A percentile compares a stretch with the other conserved stretches of the same genome.
Conservation (phyloP, 352 stramenopile species). For the Pythium aquatile region DNA sequence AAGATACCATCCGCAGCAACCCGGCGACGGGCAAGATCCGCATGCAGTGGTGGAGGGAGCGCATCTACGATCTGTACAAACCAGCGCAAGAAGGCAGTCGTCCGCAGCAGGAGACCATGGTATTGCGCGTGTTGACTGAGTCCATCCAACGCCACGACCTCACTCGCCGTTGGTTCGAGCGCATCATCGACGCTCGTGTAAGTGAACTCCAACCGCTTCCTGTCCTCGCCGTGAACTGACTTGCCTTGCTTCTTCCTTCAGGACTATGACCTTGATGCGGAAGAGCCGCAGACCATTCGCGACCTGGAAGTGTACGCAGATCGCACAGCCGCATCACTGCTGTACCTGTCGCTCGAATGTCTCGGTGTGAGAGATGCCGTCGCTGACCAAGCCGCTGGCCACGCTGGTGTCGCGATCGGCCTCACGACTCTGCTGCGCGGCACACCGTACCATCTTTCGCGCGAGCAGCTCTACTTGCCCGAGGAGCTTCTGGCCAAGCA, state of each 20-base stretch:
- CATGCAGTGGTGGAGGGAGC: constrained; percentile 92
- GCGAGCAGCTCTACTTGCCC: constrained; percentile 80
- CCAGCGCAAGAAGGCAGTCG: constrained; percentile 8
- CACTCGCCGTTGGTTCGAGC: constrained; percentile 90
- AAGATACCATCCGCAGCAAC: constrained; percentile 87
- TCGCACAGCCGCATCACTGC: constrained; percentile 84
- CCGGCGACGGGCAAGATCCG: constrained; percentile 85
- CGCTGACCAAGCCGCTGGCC: constrained; percentile 75
- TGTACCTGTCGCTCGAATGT: constrained; percentile 90
- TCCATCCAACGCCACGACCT: constrained; percentile 74
- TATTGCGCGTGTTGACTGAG: constrained; percentile 64
- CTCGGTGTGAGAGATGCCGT: constrained; percentile 69
- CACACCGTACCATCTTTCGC: constrained; percentile 61
- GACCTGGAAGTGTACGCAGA: constrained; percentile 88
- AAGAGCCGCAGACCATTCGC: constrained; percentile 61
- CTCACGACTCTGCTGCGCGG: constrained; percentile 82
- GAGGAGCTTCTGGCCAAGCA: constrained; percentile 81
- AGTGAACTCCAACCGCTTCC: constrained; percentile 3
- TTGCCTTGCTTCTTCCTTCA: constrained; percentile 10
- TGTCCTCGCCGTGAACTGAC: background rate
- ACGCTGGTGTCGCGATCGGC: constrained; percentile 85
- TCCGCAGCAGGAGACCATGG: constrained; percentile 45
- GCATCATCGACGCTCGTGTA: constrained; percentile 84
- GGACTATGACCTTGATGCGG: constrained; percentile 84
- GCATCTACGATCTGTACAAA: constrained; percentile 71